These are phyloP conservation scores for Kalmanozyma brasiliensis DNA, from an alignment of 1,284 basidiomycete species.

Conservation along the genomic window DNA sequence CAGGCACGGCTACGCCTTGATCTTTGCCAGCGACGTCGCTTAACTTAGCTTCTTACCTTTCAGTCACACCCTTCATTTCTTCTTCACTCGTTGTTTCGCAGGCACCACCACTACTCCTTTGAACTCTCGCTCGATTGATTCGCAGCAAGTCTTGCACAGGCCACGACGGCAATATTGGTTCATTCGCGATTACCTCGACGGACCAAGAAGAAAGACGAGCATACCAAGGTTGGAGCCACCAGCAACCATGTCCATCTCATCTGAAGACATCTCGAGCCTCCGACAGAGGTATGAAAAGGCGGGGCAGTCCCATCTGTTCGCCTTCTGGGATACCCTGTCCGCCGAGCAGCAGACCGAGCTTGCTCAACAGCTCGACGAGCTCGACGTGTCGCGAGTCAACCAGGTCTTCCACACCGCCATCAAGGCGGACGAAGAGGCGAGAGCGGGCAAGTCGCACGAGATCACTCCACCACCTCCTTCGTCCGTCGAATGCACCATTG, in stretches of 20 bases:
- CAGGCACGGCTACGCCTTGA: no score
- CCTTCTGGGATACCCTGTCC: constrained; percentile 83
- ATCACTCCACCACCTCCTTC: constrained; percentile 54
- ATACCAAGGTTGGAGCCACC: no score
- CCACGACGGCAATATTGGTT: not conserved
- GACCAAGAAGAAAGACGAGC: no score
- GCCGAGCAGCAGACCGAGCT: constrained; percentile 76
- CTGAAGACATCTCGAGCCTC: constrained; percentile 36
- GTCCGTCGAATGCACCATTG: constrained; percentile 51
- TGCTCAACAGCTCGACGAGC: constrained; percentile 78
- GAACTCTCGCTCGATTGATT: not conserved
- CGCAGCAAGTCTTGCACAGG: constrained; percentile 7
- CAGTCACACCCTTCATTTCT: not conserved
- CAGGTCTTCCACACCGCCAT: constrained; percentile 83
- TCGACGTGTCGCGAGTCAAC: constrained; percentile 92
- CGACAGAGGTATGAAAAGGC: constrained; percentile 72
- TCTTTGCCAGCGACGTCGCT: not conserved
- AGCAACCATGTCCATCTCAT: constrained; percentile 35
- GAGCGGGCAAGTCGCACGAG: constrained; percentile 69
- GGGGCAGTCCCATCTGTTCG: constrained; percentile 87
- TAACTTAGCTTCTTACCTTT: not conserved
- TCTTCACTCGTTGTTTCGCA: not conserved
- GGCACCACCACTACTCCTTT: constrained; percentile 6
- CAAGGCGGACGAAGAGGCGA: constrained; percentile 74
- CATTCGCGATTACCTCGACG: no score